Evolutionary conservation across 2,329 filamentous ascomycete genomes (phyloP).

Genomic region (Diaporthe sp.): DNA sequence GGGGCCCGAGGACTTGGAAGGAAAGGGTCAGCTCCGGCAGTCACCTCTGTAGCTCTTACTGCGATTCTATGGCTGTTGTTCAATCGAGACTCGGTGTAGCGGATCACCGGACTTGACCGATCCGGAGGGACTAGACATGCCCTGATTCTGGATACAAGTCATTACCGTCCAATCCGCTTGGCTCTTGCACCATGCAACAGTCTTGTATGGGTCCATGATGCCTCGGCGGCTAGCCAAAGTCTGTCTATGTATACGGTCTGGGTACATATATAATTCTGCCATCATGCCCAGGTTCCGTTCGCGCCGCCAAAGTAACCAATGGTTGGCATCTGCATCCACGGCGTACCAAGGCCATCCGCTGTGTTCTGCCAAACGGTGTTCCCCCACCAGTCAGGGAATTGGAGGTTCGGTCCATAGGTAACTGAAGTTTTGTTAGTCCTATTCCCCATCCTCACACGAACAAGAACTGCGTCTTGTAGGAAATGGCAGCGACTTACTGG

Average conservation of each 20-base stretch:
- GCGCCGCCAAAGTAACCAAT: slow-evolving; percentile 51
- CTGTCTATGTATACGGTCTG: not conserved
- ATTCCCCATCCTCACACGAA: too few relatives aligned
- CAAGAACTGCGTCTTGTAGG: too few relatives aligned
- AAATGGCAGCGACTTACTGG: slow-evolving; percentile 32
- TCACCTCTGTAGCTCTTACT: not conserved
- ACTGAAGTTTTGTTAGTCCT: slow-evolving; percentile 38
- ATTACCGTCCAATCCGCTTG: not conserved
- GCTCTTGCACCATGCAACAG: not conserved
- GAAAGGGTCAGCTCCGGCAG: not conserved
- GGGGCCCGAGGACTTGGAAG: not conserved
- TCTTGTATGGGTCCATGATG: not conserved
- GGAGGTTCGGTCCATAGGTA: slow-evolving; percentile 50
- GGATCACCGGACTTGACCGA: not conserved
- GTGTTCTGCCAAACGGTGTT: slow-evolving; percentile 54
- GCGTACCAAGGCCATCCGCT: slow-evolving; percentile 49
- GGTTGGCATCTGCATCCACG: slow-evolving; percentile 51
- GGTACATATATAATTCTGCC: too few relatives aligned
- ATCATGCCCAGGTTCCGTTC: slow-evolving; percentile 51
- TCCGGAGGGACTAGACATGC: not conserved
- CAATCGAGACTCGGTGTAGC: too few relatives aligned
- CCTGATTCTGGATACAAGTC: not conserved
- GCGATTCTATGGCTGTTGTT: not conserved
- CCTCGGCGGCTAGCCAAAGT: slow-evolving; percentile 7
- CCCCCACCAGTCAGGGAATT: slow-evolving; percentile 54